These are phyloP conservation scores for Candida patagonica DNA, from an alignment of 805 yeast species.

Conservation along the genomic window DNA sequence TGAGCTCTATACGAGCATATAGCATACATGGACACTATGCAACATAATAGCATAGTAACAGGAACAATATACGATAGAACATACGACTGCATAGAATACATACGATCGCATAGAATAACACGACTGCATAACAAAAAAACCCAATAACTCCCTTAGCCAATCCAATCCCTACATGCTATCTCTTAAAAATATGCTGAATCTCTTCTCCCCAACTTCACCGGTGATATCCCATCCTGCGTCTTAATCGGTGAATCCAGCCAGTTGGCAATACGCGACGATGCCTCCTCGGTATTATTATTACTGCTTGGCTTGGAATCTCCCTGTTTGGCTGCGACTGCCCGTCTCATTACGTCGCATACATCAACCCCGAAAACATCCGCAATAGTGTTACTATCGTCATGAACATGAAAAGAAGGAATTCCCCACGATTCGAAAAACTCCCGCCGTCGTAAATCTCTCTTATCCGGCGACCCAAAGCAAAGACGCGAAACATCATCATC, in stretches of 20 bases:
- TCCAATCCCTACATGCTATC: too few relatives aligned
- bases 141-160: too few relatives aligned
- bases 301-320: not conserved
- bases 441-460: slow-evolving; percentile 21
- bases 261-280: not conserved
- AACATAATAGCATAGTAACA: too few relatives aligned
- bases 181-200: slow-evolving; percentile 11
- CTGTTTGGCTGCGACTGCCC: slow-evolving; percentile 30
- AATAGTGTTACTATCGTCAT: slow-evolving; percentile 19
- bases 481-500: slow-evolving; percentile 28
- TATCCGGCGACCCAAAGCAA: slow-evolving; percentile 31
- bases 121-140: too few relatives aligned
- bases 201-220: slow-evolving; percentile 4
- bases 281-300: not conserved
- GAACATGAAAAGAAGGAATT: slow-evolving; percentile 13
- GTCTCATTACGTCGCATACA: slow-evolving; percentile 38
- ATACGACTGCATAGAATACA: too few relatives aligned
- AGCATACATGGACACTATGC: too few relatives aligned
- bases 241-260: slow-evolving; percentile 19
- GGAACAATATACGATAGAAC: too few relatives aligned
- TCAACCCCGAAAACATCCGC: slow-evolving; percentile 52
- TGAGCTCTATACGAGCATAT: too few relatives aligned
- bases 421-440: slow-evolving; percentile 23
- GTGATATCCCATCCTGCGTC: slow-evolving; percentile 9
- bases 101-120: too few relatives aligned